Base-by-base conservation (phyloP, 2,329 filamentous ascomycete species). In the Dactylellina parvicollis region DNA sequence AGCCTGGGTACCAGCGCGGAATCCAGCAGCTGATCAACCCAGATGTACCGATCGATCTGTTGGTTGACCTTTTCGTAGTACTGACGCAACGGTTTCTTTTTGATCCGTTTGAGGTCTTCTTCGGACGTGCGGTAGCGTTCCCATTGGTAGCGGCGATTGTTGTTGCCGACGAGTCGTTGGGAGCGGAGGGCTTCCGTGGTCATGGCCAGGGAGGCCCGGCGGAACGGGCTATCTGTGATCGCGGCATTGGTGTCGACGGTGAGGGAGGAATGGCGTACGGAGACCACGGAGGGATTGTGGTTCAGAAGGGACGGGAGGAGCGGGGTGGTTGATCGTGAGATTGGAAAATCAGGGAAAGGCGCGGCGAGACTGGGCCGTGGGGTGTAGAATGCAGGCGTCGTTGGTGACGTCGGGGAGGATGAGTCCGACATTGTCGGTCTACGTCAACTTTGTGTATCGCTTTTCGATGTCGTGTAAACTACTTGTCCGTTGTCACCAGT, bases 11-110 rank as follows among this genome's bases (percentile, higher is more conserved):
- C 93, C n/a, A 96, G 86, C 28, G 92, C 93, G 7, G 92, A 96
- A 81, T 96, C 92, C 74, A 98, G 85, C 65, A 98, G 84, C 57
- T 90, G 87, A 81, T 97, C 94, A 77, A 97, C 96, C 80, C 96
- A 97, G 75, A 96, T 85, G 80, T 97, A 98, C 80, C 96, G 90
- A 80, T 95, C 91, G 70, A 98, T 88, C 44, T 97, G 84, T 76
- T 89, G 88, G 81, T 98, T 98, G 79, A 89, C 94, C 44, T 91
- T 88, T 83, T 96, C 89, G 79, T 98, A 96, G 82, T 96, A 97
- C 78, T 89, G 79, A 49, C 92, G 90, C 75, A 79, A 89, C 86
- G 96, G 81, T n/a, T 88, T 85, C 79, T 89, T 90, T 78, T 86
- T 86, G 86, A 96, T 89, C 65, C 81, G 79, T 76, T 86, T 86